Evolutionary conservation across 164 flowering plant genomes (phyloP).

Genomic region (Vitis cinerea): DNA sequence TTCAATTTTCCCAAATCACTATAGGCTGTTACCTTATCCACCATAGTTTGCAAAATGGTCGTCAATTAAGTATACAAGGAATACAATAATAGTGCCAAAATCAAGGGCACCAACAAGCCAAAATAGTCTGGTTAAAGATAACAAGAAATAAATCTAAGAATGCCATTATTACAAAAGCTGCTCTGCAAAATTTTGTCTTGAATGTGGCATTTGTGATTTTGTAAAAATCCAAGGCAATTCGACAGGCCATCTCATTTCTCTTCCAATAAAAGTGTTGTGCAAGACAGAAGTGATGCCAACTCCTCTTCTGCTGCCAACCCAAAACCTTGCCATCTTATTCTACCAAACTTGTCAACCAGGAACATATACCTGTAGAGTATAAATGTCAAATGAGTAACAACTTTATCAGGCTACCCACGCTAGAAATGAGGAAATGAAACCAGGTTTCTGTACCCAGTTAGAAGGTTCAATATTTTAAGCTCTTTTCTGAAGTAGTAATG

Average conservation of each 20-base stretch:
- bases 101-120: no score
- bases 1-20: no score
- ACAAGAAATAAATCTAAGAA: no score
- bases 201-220: no score
- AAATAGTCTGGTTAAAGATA: no score
- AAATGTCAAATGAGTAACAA: background rate
- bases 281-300: conserved; percentile 65
- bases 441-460: conserved; percentile 67
- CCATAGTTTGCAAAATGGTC: no score
- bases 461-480: conserved; percentile 89
- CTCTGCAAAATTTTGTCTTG: no score
- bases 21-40: no score
- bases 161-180: no score
- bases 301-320: conserved; percentile 81
- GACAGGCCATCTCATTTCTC: conserved; percentile 40
- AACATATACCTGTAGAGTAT: conserved; percentile 62
- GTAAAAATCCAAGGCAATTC: background rate
- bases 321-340: conserved; percentile 96
- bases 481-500: conserved; percentile 92
- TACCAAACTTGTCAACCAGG: conserved; percentile 82
- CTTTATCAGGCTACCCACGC: background rate
- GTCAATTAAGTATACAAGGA: no score
- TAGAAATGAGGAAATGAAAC: background rate
- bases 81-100: no score
- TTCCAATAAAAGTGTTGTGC: conserved; percentile 69